Conservation (phyloP, 352 stramenopile species). For the Pythium pyrilobum region DNA sequence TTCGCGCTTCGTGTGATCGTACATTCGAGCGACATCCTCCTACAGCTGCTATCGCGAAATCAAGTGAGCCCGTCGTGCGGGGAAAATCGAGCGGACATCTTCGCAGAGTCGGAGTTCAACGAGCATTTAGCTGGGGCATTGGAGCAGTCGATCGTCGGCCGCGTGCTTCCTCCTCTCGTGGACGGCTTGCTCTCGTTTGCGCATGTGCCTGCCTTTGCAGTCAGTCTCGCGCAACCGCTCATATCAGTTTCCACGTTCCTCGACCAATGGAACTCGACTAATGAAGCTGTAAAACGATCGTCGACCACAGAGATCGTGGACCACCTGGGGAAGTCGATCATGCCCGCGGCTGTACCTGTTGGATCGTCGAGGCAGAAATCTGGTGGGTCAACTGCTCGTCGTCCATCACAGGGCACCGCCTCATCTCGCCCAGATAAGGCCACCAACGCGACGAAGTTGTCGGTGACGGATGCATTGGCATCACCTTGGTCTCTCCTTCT, state of each 20-base stretch:
- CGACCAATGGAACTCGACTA: conserved; percentile 13
- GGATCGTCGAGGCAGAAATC: background rate
- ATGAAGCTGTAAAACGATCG: background rate
- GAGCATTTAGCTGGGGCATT: background rate
- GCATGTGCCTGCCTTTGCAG: conserved; percentile 13
- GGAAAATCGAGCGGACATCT: background rate
- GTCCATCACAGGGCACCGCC: background rate
- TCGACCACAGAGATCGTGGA: conserved; percentile 1
- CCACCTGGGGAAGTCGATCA: conserved; percentile 3
- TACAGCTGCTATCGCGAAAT: conserved; percentile 7
- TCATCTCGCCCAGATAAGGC: background rate
- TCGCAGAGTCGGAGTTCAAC: conserved; percentile 2
- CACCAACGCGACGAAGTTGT: background rate
- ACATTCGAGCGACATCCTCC: conserved; percentile 1
- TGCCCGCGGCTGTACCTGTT: background rate
- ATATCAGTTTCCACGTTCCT: conserved; percentile 4
- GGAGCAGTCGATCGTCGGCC: conserved; percentile 8
- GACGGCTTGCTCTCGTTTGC: conserved; percentile 4
- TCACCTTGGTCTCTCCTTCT: conserved; percentile 14
- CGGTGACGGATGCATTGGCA: background rate
- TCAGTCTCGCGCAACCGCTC: conserved; percentile 1
- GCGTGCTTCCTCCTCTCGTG: conserved; percentile 10
- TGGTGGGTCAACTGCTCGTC: background rate
- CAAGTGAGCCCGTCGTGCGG: background rate
- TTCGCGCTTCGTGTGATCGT: conserved; percentile 1